A percentile compares a stretch with the other conserved stretches of the same genome.
phyloP scores from a whole-genome alignment of 148 eudicot genomes.

The Amaranthus hypochondriacus region DNA sequence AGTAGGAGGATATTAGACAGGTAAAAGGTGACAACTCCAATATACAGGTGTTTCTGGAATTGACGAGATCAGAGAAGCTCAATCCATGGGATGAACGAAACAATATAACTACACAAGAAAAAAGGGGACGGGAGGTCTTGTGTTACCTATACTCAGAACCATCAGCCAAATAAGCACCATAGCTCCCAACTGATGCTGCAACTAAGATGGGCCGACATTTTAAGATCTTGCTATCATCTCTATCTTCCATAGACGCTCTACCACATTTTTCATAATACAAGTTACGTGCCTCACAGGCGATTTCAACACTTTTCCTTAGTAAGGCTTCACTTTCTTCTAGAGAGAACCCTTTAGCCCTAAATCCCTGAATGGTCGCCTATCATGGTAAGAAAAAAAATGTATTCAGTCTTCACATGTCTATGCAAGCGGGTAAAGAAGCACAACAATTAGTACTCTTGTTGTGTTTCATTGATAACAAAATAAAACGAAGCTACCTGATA shows the following conservation, averaged over 20 bases:
- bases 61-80: background rate
- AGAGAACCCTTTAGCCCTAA: conserved; percentile 77
- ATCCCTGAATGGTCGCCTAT: conserved; percentile 95
- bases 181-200: conserved; percentile 97
- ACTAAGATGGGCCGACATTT: conserved; percentile 65
- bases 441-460: background rate
- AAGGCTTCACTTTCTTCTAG: conserved; percentile 66
- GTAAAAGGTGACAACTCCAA: background rate
- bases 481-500: conserved; percentile 60
- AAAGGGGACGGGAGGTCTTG: background rate
- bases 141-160: conserved; percentile 93
- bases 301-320: conserved; percentile 76
- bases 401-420: background rate
- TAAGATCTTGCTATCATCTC: conserved; percentile 45
- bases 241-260: conserved; percentile 28
- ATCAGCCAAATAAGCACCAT: conserved; percentile 98
- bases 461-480: background rate
- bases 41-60: background rate
- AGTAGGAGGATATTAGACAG: background rate
- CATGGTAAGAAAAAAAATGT: conserved; percentile 16
- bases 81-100: background rate
- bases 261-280: conserved; percentile 49
- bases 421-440: background rate
- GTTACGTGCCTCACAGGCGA: conserved; percentile 86
- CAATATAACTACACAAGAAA: background rate